Evolutionary conservation across 257 asterid species (phyloP).

Genomic region (Eucommia ulmoides): DNA sequence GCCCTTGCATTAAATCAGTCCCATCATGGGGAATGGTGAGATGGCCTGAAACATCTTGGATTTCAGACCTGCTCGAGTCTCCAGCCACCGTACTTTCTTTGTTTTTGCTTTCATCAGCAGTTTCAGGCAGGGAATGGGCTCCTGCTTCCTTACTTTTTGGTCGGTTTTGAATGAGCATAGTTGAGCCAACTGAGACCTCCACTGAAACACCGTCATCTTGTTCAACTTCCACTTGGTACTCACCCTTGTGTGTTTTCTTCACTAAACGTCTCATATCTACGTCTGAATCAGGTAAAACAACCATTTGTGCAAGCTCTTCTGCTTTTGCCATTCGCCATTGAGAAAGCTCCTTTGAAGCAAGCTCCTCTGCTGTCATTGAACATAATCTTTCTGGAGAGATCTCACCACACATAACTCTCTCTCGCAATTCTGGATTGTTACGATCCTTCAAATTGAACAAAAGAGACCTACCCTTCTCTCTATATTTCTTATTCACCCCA

Average conservation of each 20-base stretch:
- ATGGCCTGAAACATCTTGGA: conserved; percentile 45
- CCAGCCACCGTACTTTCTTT: conserved; percentile 25
- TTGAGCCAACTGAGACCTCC: conserved; percentile 60
- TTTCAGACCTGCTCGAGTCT: conserved; percentile 32
- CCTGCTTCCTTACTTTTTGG: conserved; percentile 9
- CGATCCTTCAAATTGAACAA: conserved; percentile 90
- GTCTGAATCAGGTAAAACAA: conserved; percentile 84
- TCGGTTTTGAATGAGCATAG: conserved; percentile 23
- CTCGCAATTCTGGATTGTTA: conserved; percentile 83
- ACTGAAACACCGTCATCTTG: conserved; percentile 42
- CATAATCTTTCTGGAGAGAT: conserved; percentile 75
- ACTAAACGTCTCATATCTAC: conserved; percentile 72
- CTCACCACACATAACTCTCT: conserved; percentile 79
- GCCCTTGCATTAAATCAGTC: conserved; percentile 89
- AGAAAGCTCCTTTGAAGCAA: conserved; percentile 96
- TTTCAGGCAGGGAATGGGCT: conserved; percentile 24
- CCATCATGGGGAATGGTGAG: conserved; percentile 80
- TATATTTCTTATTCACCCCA: conserved; percentile 75
- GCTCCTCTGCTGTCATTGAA: conserved; percentile 95
- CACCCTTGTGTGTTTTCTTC: conserved; percentile 99
- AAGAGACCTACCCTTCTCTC: conserved; percentile 93
- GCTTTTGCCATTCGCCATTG: conserved; percentile 97
- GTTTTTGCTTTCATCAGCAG: conserved; percentile 25
- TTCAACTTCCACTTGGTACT: conserved; percentile 79
- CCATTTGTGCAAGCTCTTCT: conserved; percentile 83